A percentile compares a stretch with the other conserved stretches of the same genome.
Conservation (phyloP, 1,139 yeast genomes). For the Candida gigantensis region DNA sequence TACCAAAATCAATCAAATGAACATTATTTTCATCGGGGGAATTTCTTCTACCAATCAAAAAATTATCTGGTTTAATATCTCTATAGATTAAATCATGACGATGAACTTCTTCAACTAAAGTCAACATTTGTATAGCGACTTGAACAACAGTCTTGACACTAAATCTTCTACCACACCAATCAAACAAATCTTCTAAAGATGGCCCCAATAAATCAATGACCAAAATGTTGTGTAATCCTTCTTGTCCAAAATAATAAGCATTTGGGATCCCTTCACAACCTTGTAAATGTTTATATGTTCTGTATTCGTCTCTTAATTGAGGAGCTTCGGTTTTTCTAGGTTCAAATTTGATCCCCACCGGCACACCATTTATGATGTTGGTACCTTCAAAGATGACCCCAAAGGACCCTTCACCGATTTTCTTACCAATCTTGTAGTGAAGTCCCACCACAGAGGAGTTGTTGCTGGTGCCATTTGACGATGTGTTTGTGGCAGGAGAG, state of each 20-base stretch:
- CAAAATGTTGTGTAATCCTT: conserved; percentile 90
- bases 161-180: conserved; percentile 96
- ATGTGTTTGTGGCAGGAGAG: conserved; percentile 20
- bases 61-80: conserved; percentile 95
- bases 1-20: conserved; percentile 85
- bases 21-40: conserved; percentile 52
- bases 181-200: conserved; percentile 91
- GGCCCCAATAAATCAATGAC: conserved; percentile 96
- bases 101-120: conserved; percentile 83
- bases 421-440: conserved; percentile 78
- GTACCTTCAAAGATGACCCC: conserved; percentile 83
- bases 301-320: conserved; percentile 90
- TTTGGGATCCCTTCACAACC: conserved; percentile 86
- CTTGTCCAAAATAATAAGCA: conserved; percentile 97
- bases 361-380: conserved; percentile 69
- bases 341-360: conserved; percentile 79
- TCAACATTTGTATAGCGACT: conserved; percentile 90
- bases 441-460: conserved; percentile 62
- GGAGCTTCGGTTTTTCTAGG: conserved; percentile 98
- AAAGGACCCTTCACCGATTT: conserved; percentile 84
- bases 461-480: conserved; percentile 17
- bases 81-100: conserved; percentile 88
- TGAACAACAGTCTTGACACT: conserved; percentile 85
- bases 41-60: conserved; percentile 75
- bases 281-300: conserved; percentile 85